Evolutionary conservation across 345 rosid species (phyloP), one percentile per base, ranked within the genome.

Genomic region (Punica granatum): DNA sequence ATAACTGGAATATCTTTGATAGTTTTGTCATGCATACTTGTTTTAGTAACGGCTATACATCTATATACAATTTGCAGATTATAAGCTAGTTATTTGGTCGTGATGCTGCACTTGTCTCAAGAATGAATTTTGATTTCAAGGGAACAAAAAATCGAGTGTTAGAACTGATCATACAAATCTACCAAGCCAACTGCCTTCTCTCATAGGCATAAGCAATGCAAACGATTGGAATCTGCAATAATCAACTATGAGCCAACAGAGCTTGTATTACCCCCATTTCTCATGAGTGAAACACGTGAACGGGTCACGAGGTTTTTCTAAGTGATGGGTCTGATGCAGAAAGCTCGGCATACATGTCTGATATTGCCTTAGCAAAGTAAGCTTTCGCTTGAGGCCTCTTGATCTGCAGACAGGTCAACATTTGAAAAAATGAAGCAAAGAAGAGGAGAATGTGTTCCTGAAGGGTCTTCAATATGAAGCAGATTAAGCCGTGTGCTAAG

Each of bases 331-430:
- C 80, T 2, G 64, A 73, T 3, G 77, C 43, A 5, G 90, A 76
- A 34, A 86, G 86, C 64, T 85, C 88, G 0, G 76, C 76, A 28
- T 92, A 88, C 98, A 90, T 90, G 63, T 77, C 74, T 48, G 88
- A 69, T 75, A 90, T 85, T 48, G 87, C 87, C 63, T 83, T 79
- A 19, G 79, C 89, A 67, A 83, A 92, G 76, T 78, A 78, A 23
- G 71, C 89, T 80, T 85, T 87, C 1, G 97, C 96, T 74, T 88
- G 97, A 46, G 90, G 89, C 73, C 97, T 79, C 83, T 92, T 92
- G 73, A 92, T 72, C 97, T 90, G 83, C 62, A 70, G 41, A n/a
- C 31, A 67, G n/a, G 34, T 14, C 1, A 56, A 30, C 59, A 53
- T 30, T 13, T 26, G 31, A 54, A 25, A 14, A n/a, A 37, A 37